phyloP scores from a whole-genome alignment of 2,329 filamentous ascomycete species.

The Cercospora janseana region DNA sequence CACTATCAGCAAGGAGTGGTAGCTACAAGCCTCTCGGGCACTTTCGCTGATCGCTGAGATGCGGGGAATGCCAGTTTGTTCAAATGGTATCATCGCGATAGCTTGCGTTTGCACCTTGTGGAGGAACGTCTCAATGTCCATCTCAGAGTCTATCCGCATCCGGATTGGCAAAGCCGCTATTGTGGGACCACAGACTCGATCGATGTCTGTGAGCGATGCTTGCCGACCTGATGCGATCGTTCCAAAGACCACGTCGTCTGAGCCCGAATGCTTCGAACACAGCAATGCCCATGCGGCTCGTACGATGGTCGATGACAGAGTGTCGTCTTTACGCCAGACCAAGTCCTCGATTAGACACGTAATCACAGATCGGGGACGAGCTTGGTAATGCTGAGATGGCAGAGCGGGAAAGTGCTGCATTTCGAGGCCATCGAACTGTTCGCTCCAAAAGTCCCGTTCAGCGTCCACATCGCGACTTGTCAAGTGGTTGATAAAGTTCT shows the following conservation, averaged over 20 bases:
- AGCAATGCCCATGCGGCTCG: conserved; percentile 20
- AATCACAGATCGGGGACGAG: conserved; percentile 31
- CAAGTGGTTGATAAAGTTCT: conserved; percentile 39
- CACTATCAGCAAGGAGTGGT: conserved; percentile 57
- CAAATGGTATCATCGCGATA: conserved; percentile 18
- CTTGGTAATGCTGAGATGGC: conserved; percentile 26
- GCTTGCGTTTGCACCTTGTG: conserved; percentile 12
- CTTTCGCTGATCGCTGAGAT: conserved; percentile 7
- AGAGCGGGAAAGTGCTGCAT: conserved; percentile 39
- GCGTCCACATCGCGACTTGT: conserved; percentile 24
- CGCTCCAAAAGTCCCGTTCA: conserved; percentile 39
- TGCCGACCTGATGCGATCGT: conserved; percentile 27
- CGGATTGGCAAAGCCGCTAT: conserved; percentile 19
- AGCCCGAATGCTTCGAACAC: conserved; percentile 2
- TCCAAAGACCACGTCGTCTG: conserved; percentile 20
- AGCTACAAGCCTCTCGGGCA: conserved; percentile 48
- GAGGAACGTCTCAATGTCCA: not conserved
- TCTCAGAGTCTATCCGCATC: not conserved
- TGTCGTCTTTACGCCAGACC: conserved; percentile 16
- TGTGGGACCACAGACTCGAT: conserved; percentile 22
- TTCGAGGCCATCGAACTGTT: conserved; percentile 33
- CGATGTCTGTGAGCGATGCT: conserved; percentile 17
- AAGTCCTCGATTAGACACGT: conserved; percentile 21
- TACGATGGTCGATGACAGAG: conserved; percentile 13
- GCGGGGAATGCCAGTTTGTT: conserved; percentile 13